Base-by-base conservation (phyloP, 2,329 filamentous ascomycete species). In the Daldinia sp. region DNA sequence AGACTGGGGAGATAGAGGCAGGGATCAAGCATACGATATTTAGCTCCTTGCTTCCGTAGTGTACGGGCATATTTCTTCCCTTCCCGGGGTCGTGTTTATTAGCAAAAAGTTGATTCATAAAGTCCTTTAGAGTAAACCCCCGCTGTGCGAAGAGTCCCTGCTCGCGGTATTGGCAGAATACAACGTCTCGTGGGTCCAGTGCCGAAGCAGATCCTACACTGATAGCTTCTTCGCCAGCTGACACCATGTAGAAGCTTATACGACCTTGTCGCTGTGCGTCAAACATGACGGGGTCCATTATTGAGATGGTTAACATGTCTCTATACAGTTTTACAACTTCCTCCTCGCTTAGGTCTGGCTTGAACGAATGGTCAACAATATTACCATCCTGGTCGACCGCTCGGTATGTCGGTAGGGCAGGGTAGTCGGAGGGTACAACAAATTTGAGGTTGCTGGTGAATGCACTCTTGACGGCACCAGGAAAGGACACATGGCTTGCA, bases 211-310 rank as follows among this genome's bases (percentile, higher is more conserved):
- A 94, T 1, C 94, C 96, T 2, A 99, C 91, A 48, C 93, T 93
- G 59, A 97, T 94, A 37, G 95, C 96, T 84, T 99, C 96, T 83
- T 98, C 94, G 65, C 94, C 94, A 0, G 94, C 93, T 41, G 92
- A 95, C 76, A 95, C 95, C 93, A 99, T 98, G 81, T 99, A 99
- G 82, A 99, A 99, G 79, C 91, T 94, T 63, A 97, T 82, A 20
- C 93, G 89, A n/a, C 94, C 94, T 81, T 99, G 96, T 51, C 96
- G 87, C 81, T 99, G 96, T 0, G 96, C 94, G 77, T 99, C 96
- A 77, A 97, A 98, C 94, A 98, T 98, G 78, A 98, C 92, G 62
- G 97, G 81, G 78, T 99, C 96, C 93, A 99, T 96, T 73, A 98
- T 92, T 63, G 92, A 89, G 9, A 90, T 83, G 39, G 84, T 86